phyloP scores from a whole-genome alignment of 1,284 basidiomycete genomes.

The Cutaneotrichosporon sp. region DNA sequence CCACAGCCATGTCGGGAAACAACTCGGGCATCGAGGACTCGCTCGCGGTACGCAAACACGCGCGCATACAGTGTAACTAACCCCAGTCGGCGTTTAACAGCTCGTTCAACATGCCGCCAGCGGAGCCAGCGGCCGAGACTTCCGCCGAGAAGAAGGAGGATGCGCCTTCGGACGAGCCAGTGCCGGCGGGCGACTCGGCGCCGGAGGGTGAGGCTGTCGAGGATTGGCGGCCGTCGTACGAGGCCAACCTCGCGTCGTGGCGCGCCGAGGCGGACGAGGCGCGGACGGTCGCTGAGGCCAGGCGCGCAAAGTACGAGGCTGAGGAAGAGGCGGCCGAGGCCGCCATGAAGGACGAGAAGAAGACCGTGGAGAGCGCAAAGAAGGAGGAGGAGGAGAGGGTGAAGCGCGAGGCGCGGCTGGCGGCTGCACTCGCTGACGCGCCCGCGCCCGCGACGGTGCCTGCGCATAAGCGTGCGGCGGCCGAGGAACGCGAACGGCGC shows the following conservation, averaged over 20 bases:
- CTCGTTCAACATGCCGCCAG: slow-evolving; percentile 43
- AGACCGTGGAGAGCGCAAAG: slow-evolving; percentile 19
- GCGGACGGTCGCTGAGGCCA: slow-evolving; percentile 66
- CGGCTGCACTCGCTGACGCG: slow-evolving; percentile 12
- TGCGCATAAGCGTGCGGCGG: slow-evolving; percentile 7
- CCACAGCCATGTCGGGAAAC: slow-evolving; percentile 36
- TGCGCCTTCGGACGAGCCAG: slow-evolving; percentile 13
- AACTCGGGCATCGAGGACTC: slow-evolving; percentile 32
- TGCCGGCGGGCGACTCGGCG: slow-evolving; percentile 2
- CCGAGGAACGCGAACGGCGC: slow-evolving; percentile 43
- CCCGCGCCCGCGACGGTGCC: slow-evolving; percentile 5
- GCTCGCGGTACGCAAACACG: slow-evolving; percentile 31
- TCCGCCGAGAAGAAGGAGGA: slow-evolving; percentile 13
- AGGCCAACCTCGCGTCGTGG: slow-evolving; percentile 66
- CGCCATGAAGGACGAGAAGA: slow-evolving; percentile 19
- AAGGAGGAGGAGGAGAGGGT: slow-evolving; percentile 28
- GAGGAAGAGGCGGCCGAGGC: slow-evolving; percentile 26
- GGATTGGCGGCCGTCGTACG: slow-evolving; percentile 61
- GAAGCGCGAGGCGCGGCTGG: slow-evolving; percentile 1
- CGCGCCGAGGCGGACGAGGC: slow-evolving; percentile 65
- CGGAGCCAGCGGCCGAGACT: slow-evolving; percentile 8
- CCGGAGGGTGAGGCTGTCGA: slow-evolving; percentile 17
- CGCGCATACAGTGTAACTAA: slow-evolving; percentile 1
- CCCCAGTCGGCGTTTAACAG: slow-evolving; percentile 41
- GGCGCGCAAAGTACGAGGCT: slow-evolving; percentile 65